Evolutionary conservation across 768 basidiomycete genomes (phyloP).

Genomic region (Mycena indigotica): DNA sequence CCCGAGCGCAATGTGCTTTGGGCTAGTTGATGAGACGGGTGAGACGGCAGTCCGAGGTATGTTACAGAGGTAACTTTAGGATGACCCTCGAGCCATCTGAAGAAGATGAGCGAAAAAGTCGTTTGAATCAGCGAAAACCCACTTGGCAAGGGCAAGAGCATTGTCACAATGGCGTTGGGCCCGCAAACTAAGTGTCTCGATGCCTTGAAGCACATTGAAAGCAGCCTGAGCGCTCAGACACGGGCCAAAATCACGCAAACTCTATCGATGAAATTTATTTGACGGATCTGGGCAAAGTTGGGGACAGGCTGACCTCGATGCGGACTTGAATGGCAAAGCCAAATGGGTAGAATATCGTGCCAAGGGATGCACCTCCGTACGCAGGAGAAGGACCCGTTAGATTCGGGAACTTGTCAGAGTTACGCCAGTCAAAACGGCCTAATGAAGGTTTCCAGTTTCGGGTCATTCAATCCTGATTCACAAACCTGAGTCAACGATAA

Average conservation of each 20-base stretch:
- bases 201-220: conserved; percentile 12
- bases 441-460: too few relatives aligned
- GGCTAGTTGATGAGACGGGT: conserved; percentile 34
- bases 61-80: conserved; percentile 34
- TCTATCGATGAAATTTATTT: neutral
- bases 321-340: conserved; percentile 57
- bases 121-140: too few relatives aligned
- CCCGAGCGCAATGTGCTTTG: conserved; percentile 25
- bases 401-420: conserved; percentile 52
- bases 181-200: conserved; percentile 58
- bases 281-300: too few relatives aligned
- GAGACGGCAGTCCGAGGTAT: conserved; percentile 36
- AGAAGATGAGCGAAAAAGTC: too few relatives aligned
- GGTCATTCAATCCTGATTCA: too few relatives aligned
- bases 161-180: conserved; percentile 58
- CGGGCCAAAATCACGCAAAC: conserved; percentile 11
- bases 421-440: conserved; percentile 52
- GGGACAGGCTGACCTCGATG: conserved; percentile 26
- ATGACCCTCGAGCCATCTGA: conserved; percentile 37
- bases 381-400: conserved; percentile 58
- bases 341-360: conserved; percentile 46
- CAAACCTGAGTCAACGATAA: conserved; percentile 59
- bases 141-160: conserved; percentile 39
- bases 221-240: conserved; percentile 42
- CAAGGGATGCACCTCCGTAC: conserved; percentile 55